phyloP scores from a whole-genome alignment of 768 basidiomycete species.

The Gelatoporia subvermispora region DNA sequence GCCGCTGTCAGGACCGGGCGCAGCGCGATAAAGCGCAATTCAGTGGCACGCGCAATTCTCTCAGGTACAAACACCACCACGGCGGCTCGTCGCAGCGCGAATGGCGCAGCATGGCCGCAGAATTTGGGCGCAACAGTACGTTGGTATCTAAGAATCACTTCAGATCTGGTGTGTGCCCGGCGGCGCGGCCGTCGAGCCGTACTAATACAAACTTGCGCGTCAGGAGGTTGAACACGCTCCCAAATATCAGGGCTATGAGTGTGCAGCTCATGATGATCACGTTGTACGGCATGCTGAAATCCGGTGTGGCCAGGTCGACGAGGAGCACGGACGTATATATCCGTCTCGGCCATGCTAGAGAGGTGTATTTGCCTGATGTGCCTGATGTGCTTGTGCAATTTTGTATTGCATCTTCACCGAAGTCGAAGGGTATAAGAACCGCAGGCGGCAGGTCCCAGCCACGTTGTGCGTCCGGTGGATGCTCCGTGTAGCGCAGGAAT shows the following conservation, averaged over 20 bases:
- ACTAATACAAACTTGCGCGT: constrained; percentile 75
- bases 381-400: constrained; percentile 1
- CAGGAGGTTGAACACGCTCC: constrained; percentile 83
- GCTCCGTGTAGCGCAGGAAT: constrained; percentile 91
- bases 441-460: constrained; percentile 93
- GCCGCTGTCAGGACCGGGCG: too few relatives aligned
- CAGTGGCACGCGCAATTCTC: too few relatives aligned
- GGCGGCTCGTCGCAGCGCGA: too few relatives aligned
- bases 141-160: not conserved
- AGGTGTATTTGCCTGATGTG: not conserved
- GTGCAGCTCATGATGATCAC: constrained; percentile 96
- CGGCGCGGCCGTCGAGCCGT: constrained; percentile 16
- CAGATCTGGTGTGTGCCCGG: not conserved
- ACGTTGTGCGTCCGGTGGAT: constrained; percentile 91
- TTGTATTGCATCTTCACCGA: not conserved
- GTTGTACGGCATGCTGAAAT: constrained; percentile 99
- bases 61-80: too few relatives aligned
- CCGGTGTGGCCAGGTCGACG: constrained; percentile 94
- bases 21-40: too few relatives aligned
- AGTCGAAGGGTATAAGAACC: constrained; percentile 49
- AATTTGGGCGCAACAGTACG: not conserved
- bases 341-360: constrained; percentile 24
- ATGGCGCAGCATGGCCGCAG: not conserved
- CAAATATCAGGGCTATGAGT: constrained; percentile 88
- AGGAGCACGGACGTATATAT: constrained; percentile 82